Base-by-base conservation (phyloP, 129 eudicot genomes). In the Logfia minima region DNA sequence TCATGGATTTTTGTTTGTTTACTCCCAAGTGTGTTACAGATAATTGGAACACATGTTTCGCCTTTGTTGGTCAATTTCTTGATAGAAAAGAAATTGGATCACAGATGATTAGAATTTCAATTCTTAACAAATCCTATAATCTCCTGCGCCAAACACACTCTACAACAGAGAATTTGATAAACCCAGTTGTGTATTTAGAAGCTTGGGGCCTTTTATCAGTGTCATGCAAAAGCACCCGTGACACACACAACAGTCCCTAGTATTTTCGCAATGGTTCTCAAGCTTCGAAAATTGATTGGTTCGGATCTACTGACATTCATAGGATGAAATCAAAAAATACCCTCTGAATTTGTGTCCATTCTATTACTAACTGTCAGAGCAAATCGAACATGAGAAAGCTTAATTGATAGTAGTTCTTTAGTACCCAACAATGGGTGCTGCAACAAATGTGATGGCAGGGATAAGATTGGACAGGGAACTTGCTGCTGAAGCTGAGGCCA, bases 381-480 rank as follows among this genome's bases (percentile, higher is more conserved):
- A 79, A 60, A 13, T 71, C 86, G 52, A 60, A 66, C 28, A 4
- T 8, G 14, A 35, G 41, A 35, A 34, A 4, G 6, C 3, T 56
- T n/a, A 55, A 17, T 41, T 2, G 8, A 24, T 24, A 6, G 18
- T 45, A 56, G 24, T 8, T 68, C 9, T 19, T 68, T 21, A 32
- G 67, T 72, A 94, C 97, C 97, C 99, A 59, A 86, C 51, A 45
- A 79, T 5, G 55, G 89, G 78, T 17, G 97, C 93, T 60, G 81
- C 83, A 16, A 89, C 56, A 81, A 94, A 91, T 58, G 99, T 94
- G 68, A 94, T 74, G 60, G 94, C 97, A 5, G 99, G 99, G 71
- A 86, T 85, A 37, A 94, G 87, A 75, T 94, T 94, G 39, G 76
- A 73, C 81, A 89, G 77, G 32, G 93, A 94, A 81, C 92, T 85